These are phyloP conservation scores for Cucumis sativus DNA, from an alignment of 306 rosid genomes.

Conservation along the genomic window DNA sequence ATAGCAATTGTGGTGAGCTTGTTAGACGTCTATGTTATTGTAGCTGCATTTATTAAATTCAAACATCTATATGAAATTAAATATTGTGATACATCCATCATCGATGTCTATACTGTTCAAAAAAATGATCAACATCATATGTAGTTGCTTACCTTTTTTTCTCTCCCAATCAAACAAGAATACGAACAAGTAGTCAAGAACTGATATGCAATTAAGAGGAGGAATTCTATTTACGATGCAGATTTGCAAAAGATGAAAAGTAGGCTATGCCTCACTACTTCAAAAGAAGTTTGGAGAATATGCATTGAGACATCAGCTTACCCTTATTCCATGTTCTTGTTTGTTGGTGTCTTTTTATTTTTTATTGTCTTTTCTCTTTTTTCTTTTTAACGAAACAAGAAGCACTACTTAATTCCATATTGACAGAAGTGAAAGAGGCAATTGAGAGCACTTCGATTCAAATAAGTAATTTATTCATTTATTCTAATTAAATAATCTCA, in stretches of 20 bases:
- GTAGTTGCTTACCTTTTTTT: background rate
- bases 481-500: background rate
- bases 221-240: background rate
- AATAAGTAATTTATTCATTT: background rate
- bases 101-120: background rate
- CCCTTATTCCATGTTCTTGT: background rate
- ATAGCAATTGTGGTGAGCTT: constrained; percentile 41
- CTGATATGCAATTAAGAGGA: background rate
- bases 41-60: background rate
- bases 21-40: background rate
- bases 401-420: background rate
- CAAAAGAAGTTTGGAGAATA: background rate
- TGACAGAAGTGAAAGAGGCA: background rate
- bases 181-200: background rate
- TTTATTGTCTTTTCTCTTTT: background rate
- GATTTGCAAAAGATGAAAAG: background rate
- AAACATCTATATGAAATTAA: background rate
- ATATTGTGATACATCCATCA: background rate
- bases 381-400: background rate
- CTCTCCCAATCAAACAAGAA: background rate
- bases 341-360: background rate
- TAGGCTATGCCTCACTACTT: background rate
- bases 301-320: background rate
- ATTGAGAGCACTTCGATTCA: background rate
- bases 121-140: background rate